These are phyloP conservation scores for Alternaria viburni DNA, from an alignment of 2,329 filamentous ascomycete genomes.

Conservation along the genomic window DNA sequence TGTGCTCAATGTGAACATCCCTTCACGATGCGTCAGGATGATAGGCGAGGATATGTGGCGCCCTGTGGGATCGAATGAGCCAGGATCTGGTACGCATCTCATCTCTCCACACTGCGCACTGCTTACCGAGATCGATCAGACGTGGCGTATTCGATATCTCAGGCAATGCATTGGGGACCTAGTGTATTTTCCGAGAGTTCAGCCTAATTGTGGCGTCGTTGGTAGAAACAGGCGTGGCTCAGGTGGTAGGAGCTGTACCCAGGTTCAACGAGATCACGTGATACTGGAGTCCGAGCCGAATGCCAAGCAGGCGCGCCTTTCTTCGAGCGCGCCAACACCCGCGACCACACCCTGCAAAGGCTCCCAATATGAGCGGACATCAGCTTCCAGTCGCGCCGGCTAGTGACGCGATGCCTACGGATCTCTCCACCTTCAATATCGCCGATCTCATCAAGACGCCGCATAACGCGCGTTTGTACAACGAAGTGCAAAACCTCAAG, in stretches of 20 bases:
- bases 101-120: background rate
- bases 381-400: background rate
- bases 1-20: background rate
- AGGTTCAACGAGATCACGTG: background rate
- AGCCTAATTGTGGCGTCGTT: background rate
- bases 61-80: background rate
- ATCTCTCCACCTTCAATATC: constrained; percentile 29
- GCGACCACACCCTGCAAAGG: background rate
- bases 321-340: background rate
- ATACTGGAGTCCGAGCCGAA: background rate
- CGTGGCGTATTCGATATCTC: background rate
- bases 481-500: constrained; percentile 42
- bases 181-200: background rate
- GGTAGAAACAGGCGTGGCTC: background rate
- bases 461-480: constrained; percentile 39
- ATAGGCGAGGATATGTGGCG: constrained; percentile 9
- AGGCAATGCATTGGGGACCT: background rate
- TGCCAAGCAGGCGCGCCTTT: background rate
- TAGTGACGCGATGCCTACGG: constrained; percentile 16
- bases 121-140: background rate
- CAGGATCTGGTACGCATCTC: background rate
- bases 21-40: background rate
- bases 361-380: constrained; percentile 14
- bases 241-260: background rate
- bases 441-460: constrained; percentile 35